Conservation (phyloP, 345 rosid genomes). For the Euclidium syriacum region DNA sequence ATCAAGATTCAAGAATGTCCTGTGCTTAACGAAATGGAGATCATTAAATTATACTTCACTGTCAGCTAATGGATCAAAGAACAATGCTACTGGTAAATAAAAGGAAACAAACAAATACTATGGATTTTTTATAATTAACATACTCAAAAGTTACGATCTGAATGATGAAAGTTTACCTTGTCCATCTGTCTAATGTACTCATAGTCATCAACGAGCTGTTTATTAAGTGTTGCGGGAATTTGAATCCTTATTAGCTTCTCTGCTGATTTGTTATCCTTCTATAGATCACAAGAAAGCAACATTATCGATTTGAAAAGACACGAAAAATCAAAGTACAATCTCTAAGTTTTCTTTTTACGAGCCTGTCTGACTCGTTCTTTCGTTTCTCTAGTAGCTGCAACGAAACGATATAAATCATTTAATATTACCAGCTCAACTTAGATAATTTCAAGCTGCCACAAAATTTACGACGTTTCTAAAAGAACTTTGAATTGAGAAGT, state of each 20-base stretch:
- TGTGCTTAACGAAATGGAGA: background rate
- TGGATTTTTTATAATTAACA: too few species aligned
- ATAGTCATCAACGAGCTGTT: conserved; percentile 90
- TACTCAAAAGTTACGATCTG: too few species aligned
- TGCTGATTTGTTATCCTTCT: conserved; percentile 47
- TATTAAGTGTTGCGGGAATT: conserved; percentile 71
- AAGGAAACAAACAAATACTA: background rate
- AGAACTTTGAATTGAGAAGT: background rate
- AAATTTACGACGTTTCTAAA: background rate
- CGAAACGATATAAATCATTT: conserved; percentile 14
- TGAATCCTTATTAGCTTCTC: conserved; percentile 81
- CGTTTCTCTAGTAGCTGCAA: conserved; percentile 78
- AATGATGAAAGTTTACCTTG: conserved; percentile 61
- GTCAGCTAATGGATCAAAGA: background rate
- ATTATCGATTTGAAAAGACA: background rate
- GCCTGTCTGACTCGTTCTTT: conserved; percentile 61
- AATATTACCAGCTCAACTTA: too few species aligned
- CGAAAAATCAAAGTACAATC: background rate
- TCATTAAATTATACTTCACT: background rate
- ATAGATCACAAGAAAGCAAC: conserved; percentile 15
- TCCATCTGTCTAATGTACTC: conserved; percentile 72
- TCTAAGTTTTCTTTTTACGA: conserved; percentile 16
- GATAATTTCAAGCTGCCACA: background rate
- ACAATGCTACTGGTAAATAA: too few species aligned
- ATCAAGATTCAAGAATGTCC: background rate